Base-by-base conservation (phyloP, 257 asterid species). In the Rhazya stricta region DNA sequence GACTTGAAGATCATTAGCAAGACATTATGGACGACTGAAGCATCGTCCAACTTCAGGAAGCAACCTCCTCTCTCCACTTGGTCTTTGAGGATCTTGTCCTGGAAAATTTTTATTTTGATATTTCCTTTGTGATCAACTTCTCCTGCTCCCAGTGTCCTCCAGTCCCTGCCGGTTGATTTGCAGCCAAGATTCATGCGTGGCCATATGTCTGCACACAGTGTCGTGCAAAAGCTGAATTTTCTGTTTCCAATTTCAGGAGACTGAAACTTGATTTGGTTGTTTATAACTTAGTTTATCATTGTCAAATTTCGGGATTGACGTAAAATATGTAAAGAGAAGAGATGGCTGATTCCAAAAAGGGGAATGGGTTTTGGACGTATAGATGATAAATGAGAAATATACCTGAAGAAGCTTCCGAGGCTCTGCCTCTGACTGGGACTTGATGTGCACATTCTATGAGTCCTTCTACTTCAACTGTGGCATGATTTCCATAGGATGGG, bases 321-420 rank as follows among this genome's bases (percentile, higher is more conserved):
- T 18, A 30, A 18, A 60, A 45, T 50, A 19, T 3, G 15, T 30
- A 56, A 54, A 34, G 51, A 12, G 23, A 72, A 12, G 9, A 46
- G n/a, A 73, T 51, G 30, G 27, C 68, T 39, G 25, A 1, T 39
- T 72, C 36, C 42, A 0, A 46, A 15, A 25, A 57, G 30, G 21
- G 11, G 21, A 9, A 56, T 34, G 18, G 34, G 45, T 50, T 30
- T 30, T 51, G 25, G 58, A 39, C 43, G 1, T 46, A 10, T 3
- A 43, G n/a, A 30, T 6, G 30, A 43, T 66, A 11, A 10, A 66
- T 8, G 43, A 11, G 18, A 39, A 36, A 34, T 18, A 3, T 27
- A 72, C 77, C 77, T 63, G 81, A 62, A 71, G 67, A 25, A 25
- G 56, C 9, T 30, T 50, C 45, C 74, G 39, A 32, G 37, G 58